Percentiles rank a stretch among this genome's conserved stretches.
Conservation (phyloP, 1,284 basidiomycete species). For the Ganoderma meredithae region DNA sequence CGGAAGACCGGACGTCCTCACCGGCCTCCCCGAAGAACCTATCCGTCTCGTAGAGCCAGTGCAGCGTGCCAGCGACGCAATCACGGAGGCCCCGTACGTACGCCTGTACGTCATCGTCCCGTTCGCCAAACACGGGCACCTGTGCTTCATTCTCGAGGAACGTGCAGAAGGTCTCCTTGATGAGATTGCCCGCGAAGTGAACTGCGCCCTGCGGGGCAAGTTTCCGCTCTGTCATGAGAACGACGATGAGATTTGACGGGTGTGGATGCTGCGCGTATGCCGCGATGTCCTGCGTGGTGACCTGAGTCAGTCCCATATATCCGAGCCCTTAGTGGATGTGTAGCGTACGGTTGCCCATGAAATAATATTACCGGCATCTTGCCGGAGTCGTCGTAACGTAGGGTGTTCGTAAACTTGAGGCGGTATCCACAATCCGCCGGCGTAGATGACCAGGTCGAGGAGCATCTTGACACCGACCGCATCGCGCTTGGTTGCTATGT, state of each 20-base stretch:
- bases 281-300: conserved; percentile 52
- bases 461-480: conserved; percentile 58
- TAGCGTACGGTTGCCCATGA: conserved; percentile 53
- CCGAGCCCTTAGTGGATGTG: neutral
- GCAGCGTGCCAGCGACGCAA: conserved; percentile 57
- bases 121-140: conserved; percentile 30
- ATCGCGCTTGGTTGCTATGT: conserved; percentile 52
- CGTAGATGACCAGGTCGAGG: conserved; percentile 61
- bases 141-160: conserved; percentile 47
- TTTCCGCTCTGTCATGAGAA: conserved; percentile 49
- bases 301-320: conserved; percentile 12
- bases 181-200: conserved; percentile 49
- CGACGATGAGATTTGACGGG: conserved; percentile 51
- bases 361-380: conserved; percentile 53
- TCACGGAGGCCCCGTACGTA: conserved; percentile 58
- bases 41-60: conserved; percentile 69
- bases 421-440: conserved; percentile 53
- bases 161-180: conserved; percentile 48
- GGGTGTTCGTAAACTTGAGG: conserved; percentile 42
- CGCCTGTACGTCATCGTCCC: conserved; percentile 44
- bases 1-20: conserved; percentile 63
- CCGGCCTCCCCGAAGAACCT: conserved; percentile 63
- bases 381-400: conserved; percentile 44
- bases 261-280: conserved; percentile 54
- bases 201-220: conserved; percentile 57